Conservation (phyloP, 2,329 filamentous ascomycete genomes). For the Colletotrichum falcatum region DNA sequence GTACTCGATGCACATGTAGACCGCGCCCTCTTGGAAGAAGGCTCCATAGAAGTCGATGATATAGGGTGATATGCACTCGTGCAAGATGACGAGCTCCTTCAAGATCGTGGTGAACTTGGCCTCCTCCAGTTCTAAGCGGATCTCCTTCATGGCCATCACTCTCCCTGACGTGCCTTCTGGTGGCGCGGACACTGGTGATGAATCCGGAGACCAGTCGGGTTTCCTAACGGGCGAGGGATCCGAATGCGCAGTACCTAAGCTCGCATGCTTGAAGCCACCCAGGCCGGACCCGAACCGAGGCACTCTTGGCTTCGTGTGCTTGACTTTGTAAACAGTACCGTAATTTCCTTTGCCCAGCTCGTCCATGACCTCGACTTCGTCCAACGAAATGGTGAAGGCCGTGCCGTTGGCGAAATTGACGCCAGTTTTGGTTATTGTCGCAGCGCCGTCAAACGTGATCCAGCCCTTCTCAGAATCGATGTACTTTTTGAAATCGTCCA, state of each 20-base stretch:
- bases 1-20: conserved; percentile 99
- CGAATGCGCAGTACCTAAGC: conserved; percentile 53
- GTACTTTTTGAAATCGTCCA: conserved; percentile 77
- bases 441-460: conserved; percentile 92
- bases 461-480: conserved; percentile 93
- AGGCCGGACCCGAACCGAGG: conserved; percentile 71
- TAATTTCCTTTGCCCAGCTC: conserved; percentile 99
- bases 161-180: conserved; percentile 72
- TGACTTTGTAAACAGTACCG: conserved; percentile 96
- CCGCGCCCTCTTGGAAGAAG: conserved; percentile 98
- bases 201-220: conserved; percentile 45
- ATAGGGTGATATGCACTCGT: conserved; percentile 93
- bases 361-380: conserved; percentile 92
- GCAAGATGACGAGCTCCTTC: conserved; percentile 96
- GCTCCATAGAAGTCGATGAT: conserved; percentile 99
- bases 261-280: conserved; percentile 58
- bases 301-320: conserved; percentile 76
- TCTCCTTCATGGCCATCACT: conserved; percentile 99
- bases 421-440: conserved; percentile 86
- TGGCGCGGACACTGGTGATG: conserved; percentile 45
- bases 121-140: conserved; percentile 93
- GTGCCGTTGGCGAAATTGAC: conserved; percentile 93
- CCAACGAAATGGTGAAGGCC: conserved; percentile 92
- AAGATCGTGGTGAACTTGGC: conserved; percentile 97
- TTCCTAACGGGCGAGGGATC: conserved; percentile 50